These are phyloP conservation scores for Talaromyces stipitatus DNA, from an alignment of 495 filamentous ascomycete genomes.

Conservation along the genomic window DNA sequence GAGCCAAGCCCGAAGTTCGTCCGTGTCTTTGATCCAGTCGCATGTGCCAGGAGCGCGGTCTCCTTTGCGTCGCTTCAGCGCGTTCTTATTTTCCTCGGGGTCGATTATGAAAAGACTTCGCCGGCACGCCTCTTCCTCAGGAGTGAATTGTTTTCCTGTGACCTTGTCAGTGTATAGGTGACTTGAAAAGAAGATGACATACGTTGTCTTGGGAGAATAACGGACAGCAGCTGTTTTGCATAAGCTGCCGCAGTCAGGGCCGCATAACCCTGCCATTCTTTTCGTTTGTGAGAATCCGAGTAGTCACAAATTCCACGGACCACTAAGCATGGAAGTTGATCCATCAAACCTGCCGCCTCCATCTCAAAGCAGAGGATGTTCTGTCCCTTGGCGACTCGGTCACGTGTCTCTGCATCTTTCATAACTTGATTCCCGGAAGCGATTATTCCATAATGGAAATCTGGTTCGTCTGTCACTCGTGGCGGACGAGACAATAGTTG, in stretches of 20 bases:
- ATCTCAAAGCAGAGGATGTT: constrained; percentile 19
- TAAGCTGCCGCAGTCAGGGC: constrained; percentile 20
- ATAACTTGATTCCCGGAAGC: constrained; percentile 27
- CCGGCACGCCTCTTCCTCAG: constrained; percentile 7
- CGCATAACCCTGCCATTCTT: constrained; percentile 20
- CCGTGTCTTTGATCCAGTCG: constrained; percentile 18
- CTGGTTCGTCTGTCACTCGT: constrained; percentile 6
- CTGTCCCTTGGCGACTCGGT: constrained; percentile 14
- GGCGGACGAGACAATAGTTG: constrained; percentile 6
- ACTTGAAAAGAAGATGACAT: neutral
- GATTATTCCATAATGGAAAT: constrained; percentile 25
- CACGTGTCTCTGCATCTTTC: constrained; percentile 20
- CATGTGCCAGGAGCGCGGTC: constrained; percentile 18
- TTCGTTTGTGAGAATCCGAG: constrained; percentile 21
- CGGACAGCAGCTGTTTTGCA: constrained; percentile 11
- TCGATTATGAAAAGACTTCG: constrained; percentile 13
- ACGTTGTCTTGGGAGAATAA: constrained; percentile 2
- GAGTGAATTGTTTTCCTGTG: neutral
- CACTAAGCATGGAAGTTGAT: constrained; percentile 16
- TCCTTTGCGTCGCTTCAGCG: constrained; percentile 13
- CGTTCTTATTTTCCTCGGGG: constrained; percentile 11
- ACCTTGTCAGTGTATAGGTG: neutral
- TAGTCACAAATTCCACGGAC: constrained; percentile 23
- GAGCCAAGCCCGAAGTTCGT: constrained; percentile 14
- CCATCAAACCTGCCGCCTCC: constrained; percentile 28